Evolutionary conservation across 1,284 basidiomycete genomes (phyloP).

Genomic region (Chalciporus sp.): DNA sequence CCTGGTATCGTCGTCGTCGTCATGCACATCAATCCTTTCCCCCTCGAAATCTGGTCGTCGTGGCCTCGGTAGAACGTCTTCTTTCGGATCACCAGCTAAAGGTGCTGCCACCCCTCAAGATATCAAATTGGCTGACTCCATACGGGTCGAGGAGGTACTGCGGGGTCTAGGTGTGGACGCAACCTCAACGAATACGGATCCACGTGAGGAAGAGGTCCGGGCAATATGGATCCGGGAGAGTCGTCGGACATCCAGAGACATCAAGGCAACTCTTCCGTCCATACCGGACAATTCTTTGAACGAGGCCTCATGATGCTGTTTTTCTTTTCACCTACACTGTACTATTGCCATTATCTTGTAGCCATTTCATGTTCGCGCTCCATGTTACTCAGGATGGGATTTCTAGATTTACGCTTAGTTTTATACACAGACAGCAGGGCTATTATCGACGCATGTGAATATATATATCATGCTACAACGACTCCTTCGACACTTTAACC

Average conservation of each 20-base stretch:
- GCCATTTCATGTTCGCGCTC: constrained; percentile 11
- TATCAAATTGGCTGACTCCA: constrained; percentile 55
- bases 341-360: constrained; percentile 7
- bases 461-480: constrained; percentile 12
- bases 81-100: constrained; percentile 52
- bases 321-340: constrained; percentile 1
- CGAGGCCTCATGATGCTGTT: constrained; percentile 56
- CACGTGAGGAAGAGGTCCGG: constrained; percentile 67
- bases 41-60: constrained; percentile 46
- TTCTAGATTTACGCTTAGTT: constrained; percentile 26
- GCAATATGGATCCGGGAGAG: constrained; percentile 70
- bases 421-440: constrained; percentile 18
- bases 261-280: constrained; percentile 38
- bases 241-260: constrained; percentile 54
- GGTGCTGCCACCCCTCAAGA: constrained; percentile 47
- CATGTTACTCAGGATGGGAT: constrained; percentile 11
- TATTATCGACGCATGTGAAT: constrained; percentile 10
- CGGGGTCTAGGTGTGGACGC: constrained; percentile 57
- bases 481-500: constrained; percentile 19
- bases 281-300: constrained; percentile 44
- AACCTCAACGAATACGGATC: constrained; percentile 41
- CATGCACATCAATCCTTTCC: constrained; percentile 37
- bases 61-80: constrained; percentile 55
- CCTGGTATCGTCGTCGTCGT: constrained; percentile 46
- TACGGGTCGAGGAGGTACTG: constrained; percentile 65